These are phyloP conservation scores for Obelidium mucronatum DNA, from an alignment of 192 early-diverging fungal species.

Conservation along the genomic window DNA sequence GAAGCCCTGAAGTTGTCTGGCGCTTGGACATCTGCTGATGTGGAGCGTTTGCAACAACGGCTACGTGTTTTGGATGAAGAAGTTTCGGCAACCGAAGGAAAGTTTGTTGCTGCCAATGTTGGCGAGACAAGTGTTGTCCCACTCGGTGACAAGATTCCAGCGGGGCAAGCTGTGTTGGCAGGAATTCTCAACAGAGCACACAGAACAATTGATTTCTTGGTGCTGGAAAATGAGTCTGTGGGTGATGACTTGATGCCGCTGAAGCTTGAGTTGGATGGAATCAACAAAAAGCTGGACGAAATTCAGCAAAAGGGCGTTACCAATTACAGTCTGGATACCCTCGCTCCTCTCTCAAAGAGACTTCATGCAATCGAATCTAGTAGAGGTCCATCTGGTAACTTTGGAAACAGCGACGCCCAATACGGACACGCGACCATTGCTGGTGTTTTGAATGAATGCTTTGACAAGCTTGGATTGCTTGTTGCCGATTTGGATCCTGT, in stretches of 20 bases:
- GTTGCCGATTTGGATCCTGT: constrained; percentile 31
- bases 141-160: constrained; percentile 26
- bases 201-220: constrained; percentile 13
- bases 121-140: neutral
- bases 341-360: constrained; percentile 30
- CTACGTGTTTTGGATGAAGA: constrained; percentile 20
- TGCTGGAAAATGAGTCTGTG: constrained; percentile 17
- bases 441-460: constrained; percentile 32
- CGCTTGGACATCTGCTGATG: constrained; percentile 31
- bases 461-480: constrained; percentile 21
- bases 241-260: constrained; percentile 29
- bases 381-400: constrained; percentile 31
- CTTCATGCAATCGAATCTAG: constrained; percentile 33
- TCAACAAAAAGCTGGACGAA: constrained; percentile 6
- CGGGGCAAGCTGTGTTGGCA: constrained; percentile 35
- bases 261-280: constrained; percentile 24
- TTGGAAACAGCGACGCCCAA: constrained; percentile 4
- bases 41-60: constrained; percentile 26
- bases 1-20: constrained; percentile 29
- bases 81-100: constrained; percentile 22
- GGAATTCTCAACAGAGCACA: constrained; percentile 26
- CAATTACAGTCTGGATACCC: neutral
- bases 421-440: constrained; percentile 33
- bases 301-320: neutral
- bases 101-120: constrained; percentile 15